Base-by-base conservation (phyloP, 208 protist genomes). In the Lotmaria passim region DNA sequence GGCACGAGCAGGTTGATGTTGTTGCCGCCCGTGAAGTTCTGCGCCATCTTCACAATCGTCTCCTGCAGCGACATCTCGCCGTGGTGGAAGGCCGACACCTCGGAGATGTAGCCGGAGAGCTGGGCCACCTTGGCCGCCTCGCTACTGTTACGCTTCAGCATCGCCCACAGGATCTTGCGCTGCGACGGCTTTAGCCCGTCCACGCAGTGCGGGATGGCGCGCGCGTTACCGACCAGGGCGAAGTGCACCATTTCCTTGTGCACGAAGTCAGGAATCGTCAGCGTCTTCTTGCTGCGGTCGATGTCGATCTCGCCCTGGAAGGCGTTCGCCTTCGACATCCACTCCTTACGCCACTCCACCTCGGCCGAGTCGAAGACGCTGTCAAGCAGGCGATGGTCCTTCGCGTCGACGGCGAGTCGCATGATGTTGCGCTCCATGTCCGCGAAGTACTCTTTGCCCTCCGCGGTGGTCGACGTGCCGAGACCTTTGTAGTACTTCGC, bases 401-500 rank as follows among this genome's bases (percentile, higher is more conserved):
- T 82, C 17, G 57, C 64, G 38, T 98, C 87, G 19, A 96, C 87
- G 2, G 90, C 73, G 63, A 99, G 98, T 26, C 69, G 68, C 69
- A 91, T 85, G 28, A 99, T 87, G 76, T 99, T 90, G 66, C 86
- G 81, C 44, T 95, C 87, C 86, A 99, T 94, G 68, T 99, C 81
- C 0, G 86, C 82, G 67, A 99, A 99, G 85, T 99, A 99, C 81
- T 99, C 96, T 84, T 99, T 99, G 19, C 97, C 99, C 85, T 99
- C 99, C 4, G 83, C 78, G 8, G 90, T 85, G 8, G 96, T 98
- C 50, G 81, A 98, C 41, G 98, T 99, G 79, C 98, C 98, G 39
- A 99, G 87, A 92, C 98, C 98, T 79, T 99, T 99, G 90, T 99
- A 99, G 92, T 99, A 99, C 91, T 99, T 99, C 51, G 87, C 91